Evolutionary conservation across 2,329 filamentous ascomycete species (phyloP), one percentile per base, ranked within the genome.

Genomic region (Leptographium lundbergii): DNA sequence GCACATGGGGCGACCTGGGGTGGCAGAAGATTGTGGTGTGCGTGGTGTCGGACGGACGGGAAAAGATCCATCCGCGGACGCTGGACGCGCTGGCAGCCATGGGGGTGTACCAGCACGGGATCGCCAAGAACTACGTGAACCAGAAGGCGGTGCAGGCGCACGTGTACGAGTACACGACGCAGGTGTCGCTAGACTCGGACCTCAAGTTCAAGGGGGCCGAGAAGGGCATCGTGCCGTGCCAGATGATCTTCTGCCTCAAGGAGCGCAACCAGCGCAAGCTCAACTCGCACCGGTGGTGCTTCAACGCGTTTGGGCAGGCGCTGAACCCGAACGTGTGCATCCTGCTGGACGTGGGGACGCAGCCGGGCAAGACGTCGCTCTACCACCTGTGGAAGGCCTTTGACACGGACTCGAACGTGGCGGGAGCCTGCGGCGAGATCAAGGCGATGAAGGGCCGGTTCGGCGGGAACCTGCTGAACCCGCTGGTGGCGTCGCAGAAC

Each of bases 21-120:
- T 99, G 94, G 94, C 90, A 99, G 73, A 99, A 99, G 77, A 96
- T 99, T 68, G 94, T 99, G 0, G 92, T 99, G 0, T 96, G 91
- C 69, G 88, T 99, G 68, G 91, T 99, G 60, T 91, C 91, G 1
- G 94, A 99, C 70, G 94, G 94, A 25, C 87, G 95, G 67, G 85
- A 88, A 64, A 91, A 77, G 73, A 92, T 99, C 36, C 90, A 99
- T 69, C 90, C 91, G 14, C 82, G 94, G 59, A 97, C 94, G 0
- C 81, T 99, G 1, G 95, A 99, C 70, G 94, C 91, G 6, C 76
- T 99, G 62, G 94, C 95, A 13, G 94, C 94, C 36, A 94, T 99
- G 84, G 94, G 94, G 61, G 91, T 96, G 58, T 99, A 99, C 72
- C 94, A 99, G 72, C 89, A 96, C 69, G 94, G 95, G 34, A 97